A percentile compares a stretch with the other conserved stretches of the same genome.
Evolutionary conservation across 2,329 filamentous ascomycete genomes (phyloP).

Genomic region (Stachybotrys chlorohalonatus): DNA sequence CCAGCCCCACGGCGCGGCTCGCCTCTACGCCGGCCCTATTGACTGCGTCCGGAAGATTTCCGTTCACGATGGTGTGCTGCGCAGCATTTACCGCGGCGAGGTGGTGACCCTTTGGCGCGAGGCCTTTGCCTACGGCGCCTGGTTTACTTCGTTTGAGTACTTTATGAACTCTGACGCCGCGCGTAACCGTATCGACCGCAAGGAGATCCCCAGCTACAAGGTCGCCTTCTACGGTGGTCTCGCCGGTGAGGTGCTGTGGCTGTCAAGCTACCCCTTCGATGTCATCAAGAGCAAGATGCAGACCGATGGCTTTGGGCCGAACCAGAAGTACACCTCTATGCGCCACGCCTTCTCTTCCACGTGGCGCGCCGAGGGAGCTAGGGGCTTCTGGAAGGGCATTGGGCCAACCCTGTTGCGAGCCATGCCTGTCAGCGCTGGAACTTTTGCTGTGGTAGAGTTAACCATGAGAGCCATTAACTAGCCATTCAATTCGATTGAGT

Average conservation of each 20-base stretch:
- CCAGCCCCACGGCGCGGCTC: constrained; percentile 75
- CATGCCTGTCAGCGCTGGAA: constrained; percentile 97
- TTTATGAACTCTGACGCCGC: constrained; percentile 85
- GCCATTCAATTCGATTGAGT: background rate
- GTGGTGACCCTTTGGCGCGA: constrained; percentile 81
- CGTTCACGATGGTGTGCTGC: constrained; percentile 51
- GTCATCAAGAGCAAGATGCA: constrained; percentile 99
- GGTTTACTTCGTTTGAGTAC: constrained; percentile 94
- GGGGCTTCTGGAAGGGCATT: constrained; percentile 93
- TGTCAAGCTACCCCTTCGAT: constrained; percentile 89
- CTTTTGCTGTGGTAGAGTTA: constrained; percentile 76
- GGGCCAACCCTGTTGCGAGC: constrained; percentile 84
- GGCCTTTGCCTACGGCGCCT: constrained; percentile 88
- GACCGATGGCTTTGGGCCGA: constrained; percentile 76
- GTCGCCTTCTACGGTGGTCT: constrained; percentile 88
- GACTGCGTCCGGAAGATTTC: constrained; percentile 87
- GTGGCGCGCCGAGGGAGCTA: constrained; percentile 63
- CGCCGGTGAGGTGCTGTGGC: constrained; percentile 89
- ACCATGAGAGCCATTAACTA: constrained; percentile 53
- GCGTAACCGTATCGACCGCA: constrained; percentile 66
- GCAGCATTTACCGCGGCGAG: constrained; percentile 78
- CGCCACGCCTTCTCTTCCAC: constrained; percentile 82
- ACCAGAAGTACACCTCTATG: constrained; percentile 72
- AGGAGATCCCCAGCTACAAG: constrained; percentile 74
- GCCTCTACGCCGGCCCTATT: constrained; percentile 73